Conservation (phyloP, 1,139 yeast genomes). For the Pichia sp. region DNA sequence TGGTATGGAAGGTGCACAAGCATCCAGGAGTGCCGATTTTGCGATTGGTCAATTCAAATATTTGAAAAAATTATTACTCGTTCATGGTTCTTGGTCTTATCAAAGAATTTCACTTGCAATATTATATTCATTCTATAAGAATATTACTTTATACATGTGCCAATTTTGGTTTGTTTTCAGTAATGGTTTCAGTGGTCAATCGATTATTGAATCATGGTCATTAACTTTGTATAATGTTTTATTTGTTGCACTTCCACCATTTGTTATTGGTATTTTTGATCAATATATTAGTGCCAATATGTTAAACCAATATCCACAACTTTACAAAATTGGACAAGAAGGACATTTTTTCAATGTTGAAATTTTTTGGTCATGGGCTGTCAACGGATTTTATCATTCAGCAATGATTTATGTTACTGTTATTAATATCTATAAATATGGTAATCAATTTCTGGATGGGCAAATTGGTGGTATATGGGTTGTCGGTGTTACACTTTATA, state of each 20-base stretch:
- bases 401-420: conserved; percentile 76
- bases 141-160: conserved; percentile 91
- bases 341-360: conserved; percentile 84
- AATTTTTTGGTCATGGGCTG: conserved; percentile 96
- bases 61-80: conserved; percentile 73
- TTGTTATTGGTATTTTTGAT: conserved; percentile 93
- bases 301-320: conserved; percentile 85
- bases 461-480: conserved; percentile 84
- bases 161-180: conserved; percentile 97
- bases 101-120: conserved; percentile 91
- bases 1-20: conserved; percentile 99
- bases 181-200: conserved; percentile 92
- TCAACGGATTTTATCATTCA: conserved; percentile 93
- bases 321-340: conserved; percentile 84
- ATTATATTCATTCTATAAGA: conserved; percentile 90
- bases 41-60: conserved; percentile 95
- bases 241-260: conserved; percentile 92
- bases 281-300: conserved; percentile 90
- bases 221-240: conserved; percentile 93
- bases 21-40: conserved; percentile 95
- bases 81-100: conserved; percentile 98
- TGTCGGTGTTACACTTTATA: conserved; percentile 89
- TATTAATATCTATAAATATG: conserved; percentile 60
- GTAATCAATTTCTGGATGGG: conserved; percentile 64
- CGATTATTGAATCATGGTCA: conserved; percentile 97